These are phyloP conservation scores for Sporothrix globosa DNA, from an alignment of 2,329 filamentous ascomycete species.

Conservation along the genomic window DNA sequence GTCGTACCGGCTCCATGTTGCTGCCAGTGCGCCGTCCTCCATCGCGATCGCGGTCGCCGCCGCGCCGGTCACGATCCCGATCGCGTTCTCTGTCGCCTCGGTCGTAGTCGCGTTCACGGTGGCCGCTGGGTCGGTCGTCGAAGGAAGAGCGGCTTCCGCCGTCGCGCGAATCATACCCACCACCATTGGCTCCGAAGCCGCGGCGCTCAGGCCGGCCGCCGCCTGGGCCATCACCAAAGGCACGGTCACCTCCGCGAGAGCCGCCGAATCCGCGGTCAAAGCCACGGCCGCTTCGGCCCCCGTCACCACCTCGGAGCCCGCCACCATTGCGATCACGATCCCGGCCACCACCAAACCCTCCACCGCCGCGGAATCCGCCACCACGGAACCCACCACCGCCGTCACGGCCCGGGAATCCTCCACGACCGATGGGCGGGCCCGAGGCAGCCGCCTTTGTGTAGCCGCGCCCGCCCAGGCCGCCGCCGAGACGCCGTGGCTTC, in stretches of 20 bases:
- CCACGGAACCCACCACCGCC: constrained; percentile 55
- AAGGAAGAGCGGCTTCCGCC: constrained; percentile 48
- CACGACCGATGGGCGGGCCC: constrained; percentile 63
- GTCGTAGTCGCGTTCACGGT: constrained; percentile 51
- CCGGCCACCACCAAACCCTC: constrained; percentile 48
- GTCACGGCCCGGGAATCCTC: constrained; percentile 50
- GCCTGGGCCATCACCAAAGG: constrained; percentile 55
- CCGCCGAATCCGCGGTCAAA: constrained; percentile 53
- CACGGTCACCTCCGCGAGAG: constrained; percentile 49
- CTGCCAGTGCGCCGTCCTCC: constrained; percentile 44
- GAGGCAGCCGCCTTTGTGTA: constrained; percentile 82
- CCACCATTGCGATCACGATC: constrained; percentile 51
- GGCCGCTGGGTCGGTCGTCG: constrained; percentile 54
- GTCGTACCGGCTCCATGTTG: constrained; percentile 40
- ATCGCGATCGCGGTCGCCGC: constrained; percentile 38
- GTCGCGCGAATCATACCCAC: constrained; percentile 53
- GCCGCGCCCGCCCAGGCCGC: constrained; percentile 86
- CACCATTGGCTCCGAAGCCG: constrained; percentile 49
- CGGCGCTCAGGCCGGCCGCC: constrained; percentile 56
- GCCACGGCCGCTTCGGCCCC: constrained; percentile 40
- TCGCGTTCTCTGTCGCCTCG: constrained; percentile 46
- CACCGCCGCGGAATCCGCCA: constrained; percentile 46
- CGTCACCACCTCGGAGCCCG: constrained; percentile 7
- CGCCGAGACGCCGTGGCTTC: constrained; percentile 88
- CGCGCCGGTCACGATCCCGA: constrained; percentile 39